Conservation (phyloP, 345 rosid genomes). For the Rhodomyrtus tomentosa region DNA sequence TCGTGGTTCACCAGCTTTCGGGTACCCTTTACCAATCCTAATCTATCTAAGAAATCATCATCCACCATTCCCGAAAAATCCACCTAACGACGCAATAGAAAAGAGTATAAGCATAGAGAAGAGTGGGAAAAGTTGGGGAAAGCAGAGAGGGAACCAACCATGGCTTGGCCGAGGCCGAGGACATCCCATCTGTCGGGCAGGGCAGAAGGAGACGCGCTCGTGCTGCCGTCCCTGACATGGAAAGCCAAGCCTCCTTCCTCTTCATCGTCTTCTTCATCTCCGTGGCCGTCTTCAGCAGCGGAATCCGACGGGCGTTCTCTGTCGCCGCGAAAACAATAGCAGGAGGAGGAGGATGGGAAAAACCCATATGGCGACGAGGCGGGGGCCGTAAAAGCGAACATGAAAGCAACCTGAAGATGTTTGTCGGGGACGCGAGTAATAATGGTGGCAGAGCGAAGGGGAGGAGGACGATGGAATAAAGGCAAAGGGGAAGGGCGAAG, state of each 20-base stretch:
- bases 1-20: slow-evolving; percentile 89
- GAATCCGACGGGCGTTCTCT: neutral
- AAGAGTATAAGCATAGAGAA: neutral
- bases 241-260: slow-evolving; percentile 21
- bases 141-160: slow-evolving; percentile 27
- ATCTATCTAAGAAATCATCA: slow-evolving; percentile 58
- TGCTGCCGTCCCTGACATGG: slow-evolving; percentile 1
- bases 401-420: neutral
- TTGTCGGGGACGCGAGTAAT: neutral
- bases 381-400: neutral
- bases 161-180: slow-evolving; percentile 95
- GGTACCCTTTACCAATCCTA: slow-evolving; percentile 76
- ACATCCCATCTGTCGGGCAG: slow-evolving; percentile 88
- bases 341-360: neutral
- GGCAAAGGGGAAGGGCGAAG: neutral
- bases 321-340: slow-evolving; percentile 4
- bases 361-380: neutral
- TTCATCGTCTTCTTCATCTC: slow-evolving; percentile 21
- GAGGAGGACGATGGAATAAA: neutral
- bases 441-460: neutral
- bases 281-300: neutral
- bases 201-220: slow-evolving; percentile 10
- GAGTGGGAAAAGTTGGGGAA: neutral
- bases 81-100: slow-evolving; percentile 35
- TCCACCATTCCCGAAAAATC: slow-evolving; percentile 90